Conservation (phyloP, 768 basidiomycete genomes). For the Kwoniella pini region DNA sequence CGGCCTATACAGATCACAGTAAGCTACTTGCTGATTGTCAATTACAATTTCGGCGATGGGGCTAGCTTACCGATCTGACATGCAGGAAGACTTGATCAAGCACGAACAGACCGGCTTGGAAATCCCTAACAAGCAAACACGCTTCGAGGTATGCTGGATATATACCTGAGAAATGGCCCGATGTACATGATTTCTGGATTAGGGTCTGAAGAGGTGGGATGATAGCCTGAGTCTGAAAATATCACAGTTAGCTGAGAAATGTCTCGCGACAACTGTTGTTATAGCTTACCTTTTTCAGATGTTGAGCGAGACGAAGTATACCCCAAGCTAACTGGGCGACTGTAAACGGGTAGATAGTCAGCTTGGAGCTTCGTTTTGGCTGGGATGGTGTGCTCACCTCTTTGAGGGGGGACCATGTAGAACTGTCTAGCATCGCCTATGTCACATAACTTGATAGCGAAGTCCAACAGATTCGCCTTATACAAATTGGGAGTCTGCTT, state of each 20-base stretch:
- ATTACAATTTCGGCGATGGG: neutral
- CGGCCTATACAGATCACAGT: constrained; percentile 6
- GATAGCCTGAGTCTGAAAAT: neutral
- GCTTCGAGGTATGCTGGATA: constrained; percentile 44
- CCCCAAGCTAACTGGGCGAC: constrained; percentile 26
- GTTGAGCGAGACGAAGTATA: constrained; percentile 29
- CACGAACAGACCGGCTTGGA: neutral
- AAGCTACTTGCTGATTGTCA: neutral
- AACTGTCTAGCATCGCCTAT: constrained; percentile 27
- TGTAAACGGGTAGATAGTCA: neutral
- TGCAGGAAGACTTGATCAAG: constrained; percentile 27
- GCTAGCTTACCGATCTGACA: constrained; percentile 24
- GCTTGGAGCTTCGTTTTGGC: neutral
- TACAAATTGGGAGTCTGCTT: constrained; percentile 1
- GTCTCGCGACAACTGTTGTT: neutral
- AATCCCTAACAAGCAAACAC: constrained; percentile 9
- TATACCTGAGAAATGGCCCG: constrained; percentile 24
- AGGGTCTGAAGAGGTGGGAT: constrained; percentile 19
- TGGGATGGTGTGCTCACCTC: constrained; percentile 23
- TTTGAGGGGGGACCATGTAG: constrained; percentile 14
- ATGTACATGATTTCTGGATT: neutral
- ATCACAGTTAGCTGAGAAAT: constrained; percentile 2
- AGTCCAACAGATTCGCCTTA: constrained; percentile 15
- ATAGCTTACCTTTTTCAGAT: constrained; percentile 23
- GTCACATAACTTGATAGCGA: constrained; percentile 23